Conservation (phyloP, 2,329 filamentous ascomycete genomes). For the Tolypocladium nubicola region DNA sequence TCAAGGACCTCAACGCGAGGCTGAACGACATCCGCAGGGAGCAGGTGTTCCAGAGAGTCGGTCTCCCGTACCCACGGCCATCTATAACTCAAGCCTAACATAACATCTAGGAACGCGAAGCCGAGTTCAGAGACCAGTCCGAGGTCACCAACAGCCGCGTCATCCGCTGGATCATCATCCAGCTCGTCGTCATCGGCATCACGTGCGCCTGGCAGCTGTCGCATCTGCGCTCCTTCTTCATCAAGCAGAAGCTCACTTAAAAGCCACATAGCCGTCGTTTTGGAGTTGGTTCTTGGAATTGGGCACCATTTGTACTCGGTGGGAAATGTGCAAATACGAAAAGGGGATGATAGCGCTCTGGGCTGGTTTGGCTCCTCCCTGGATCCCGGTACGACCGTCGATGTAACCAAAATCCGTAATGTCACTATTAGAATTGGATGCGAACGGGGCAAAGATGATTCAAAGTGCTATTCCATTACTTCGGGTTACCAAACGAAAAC, state of each 20-base stretch:
- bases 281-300: slow-evolving; percentile 2
- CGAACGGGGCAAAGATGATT: neutral
- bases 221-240: slow-evolving; percentile 94
- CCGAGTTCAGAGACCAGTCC: slow-evolving; percentile 95
- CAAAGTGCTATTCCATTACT: slow-evolving; percentile 23
- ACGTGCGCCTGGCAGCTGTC: slow-evolving; percentile 97
- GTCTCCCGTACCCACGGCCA: slow-evolving; percentile 12
- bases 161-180: slow-evolving; percentile 86
- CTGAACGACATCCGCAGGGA: slow-evolving; percentile 84
- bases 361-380: neutral
- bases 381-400: neutral
- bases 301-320: neutral
- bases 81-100: neutral
- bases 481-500: slow-evolving; percentile 21
- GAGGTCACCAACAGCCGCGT: slow-evolving; percentile 87
- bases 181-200: slow-evolving; percentile 70
- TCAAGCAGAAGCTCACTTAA: slow-evolving; percentile 97
- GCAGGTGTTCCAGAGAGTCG: slow-evolving; percentile 90
- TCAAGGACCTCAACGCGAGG: slow-evolving; percentile 80
- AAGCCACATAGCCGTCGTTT: neutral
- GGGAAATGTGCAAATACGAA: neutral
- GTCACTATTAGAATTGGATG: neutral
- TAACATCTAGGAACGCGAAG: slow-evolving; percentile 70
- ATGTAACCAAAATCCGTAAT: neutral
- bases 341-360: neutral